Evolutionary conservation across 345 rosid species (phyloP).

Genomic region (Citrus mangshanensis): DNA sequence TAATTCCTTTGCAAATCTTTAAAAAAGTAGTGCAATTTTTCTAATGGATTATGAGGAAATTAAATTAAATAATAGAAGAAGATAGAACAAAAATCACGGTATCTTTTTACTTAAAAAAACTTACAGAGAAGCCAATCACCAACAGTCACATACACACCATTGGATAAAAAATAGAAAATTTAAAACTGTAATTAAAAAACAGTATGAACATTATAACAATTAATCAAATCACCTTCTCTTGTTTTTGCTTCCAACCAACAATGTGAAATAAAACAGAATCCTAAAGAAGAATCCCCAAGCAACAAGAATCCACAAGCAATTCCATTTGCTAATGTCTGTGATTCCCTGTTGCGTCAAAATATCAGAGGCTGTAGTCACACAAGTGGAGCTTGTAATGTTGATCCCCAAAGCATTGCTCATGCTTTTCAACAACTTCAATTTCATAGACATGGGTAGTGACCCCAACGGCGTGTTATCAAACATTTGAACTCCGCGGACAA

Average conservation of each 20-base stretch:
- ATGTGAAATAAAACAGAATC: slow-evolving; percentile 66
- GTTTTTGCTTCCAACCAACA: slow-evolving; percentile 87
- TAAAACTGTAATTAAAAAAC: background rate
- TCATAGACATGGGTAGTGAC: slow-evolving; percentile 33
- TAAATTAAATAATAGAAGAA: background rate
- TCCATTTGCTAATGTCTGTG: slow-evolving; percentile 74
- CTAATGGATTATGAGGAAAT: background rate
- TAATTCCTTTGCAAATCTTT: too few species aligned
- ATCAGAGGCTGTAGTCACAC: slow-evolving; percentile 74
- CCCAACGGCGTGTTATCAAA: slow-evolving; percentile 80
- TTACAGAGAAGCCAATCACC: background rate
- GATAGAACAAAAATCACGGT: background rate
- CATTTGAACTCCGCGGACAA: slow-evolving; percentile 72
- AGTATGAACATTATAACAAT: background rate
- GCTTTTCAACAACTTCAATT: slow-evolving; percentile 51
- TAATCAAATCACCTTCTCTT: slow-evolving; percentile 52
- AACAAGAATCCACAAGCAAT: slow-evolving; percentile 77
- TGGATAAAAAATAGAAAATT: background rate
- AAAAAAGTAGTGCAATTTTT: background rate
- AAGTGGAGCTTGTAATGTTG: slow-evolving; percentile 59
- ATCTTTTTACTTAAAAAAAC: background rate
- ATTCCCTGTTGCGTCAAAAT: slow-evolving; percentile 65
- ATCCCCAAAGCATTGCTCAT: slow-evolving; percentile 61
- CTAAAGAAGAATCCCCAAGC: slow-evolving; percentile 97
- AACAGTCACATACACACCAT: background rate